Evolutionary conservation across 2,329 filamentous ascomycete genomes (phyloP), one percentile per base, ranked within the genome.

Genomic region (Trichoderma asperellum): DNA sequence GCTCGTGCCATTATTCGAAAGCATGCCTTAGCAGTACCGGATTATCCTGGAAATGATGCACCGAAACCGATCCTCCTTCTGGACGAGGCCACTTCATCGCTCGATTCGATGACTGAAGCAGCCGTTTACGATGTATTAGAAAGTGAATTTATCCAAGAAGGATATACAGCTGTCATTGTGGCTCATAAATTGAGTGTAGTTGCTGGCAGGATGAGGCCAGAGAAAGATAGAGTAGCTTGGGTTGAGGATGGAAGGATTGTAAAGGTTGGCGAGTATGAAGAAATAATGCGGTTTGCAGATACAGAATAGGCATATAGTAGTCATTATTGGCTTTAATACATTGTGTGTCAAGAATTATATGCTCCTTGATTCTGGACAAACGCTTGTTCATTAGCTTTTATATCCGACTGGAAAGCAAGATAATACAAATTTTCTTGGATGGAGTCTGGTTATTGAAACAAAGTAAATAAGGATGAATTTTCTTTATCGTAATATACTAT

Each of bases 131-230:
- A 72, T 14, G 75, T 82, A 24, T 73, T 81, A 7, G 72, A 74
- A 8, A 63, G 56, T 4, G 73, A 74, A 14, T 74, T 74, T 37
- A 59, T 68, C 1, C 61, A 78, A 2, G 65, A 76, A 7, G 78
- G 80, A 27, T 76, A 80, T 40, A 80, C 80, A 0, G 77, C 79
- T 4, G 73, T 81, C 8, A 75, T 78, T 40, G 74, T 82, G 47
- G 74, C 79, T 1, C 80, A 80, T 74, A 73, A 79, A 61, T 52
- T 81, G 6, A 74, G 73, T 24, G 74, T 71, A 2, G 69, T 79
- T 7, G 52, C 71, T 0, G 70, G 73, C 5, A 68, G 74, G 16
- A 72, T 76, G 62, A 73, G 73, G 8, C 37, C 55, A 0, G 55
- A 52, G 12, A 60, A 43, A 6, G 68, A 70, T 11, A 43, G 11